phyloP scores from a whole-genome alignment of 129 eudicot species.

The Rutidosis leptorrhynchoides region DNA sequence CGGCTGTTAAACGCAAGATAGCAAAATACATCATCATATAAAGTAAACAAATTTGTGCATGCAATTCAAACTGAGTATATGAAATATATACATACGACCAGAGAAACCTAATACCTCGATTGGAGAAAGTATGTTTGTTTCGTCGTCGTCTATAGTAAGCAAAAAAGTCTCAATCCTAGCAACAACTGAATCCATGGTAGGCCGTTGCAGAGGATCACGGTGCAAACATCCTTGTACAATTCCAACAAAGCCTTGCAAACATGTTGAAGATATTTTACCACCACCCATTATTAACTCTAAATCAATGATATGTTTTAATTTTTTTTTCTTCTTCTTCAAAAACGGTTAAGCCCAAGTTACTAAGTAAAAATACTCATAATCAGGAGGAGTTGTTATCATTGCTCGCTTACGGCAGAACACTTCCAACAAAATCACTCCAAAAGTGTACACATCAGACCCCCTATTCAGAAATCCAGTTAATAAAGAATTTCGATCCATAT shows the following conservation, averaged over 20 bases:
- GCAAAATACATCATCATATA: too few relatives aligned
- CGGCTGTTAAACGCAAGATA: too few relatives aligned
- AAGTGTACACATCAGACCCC: conserved; percentile 22
- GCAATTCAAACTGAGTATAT: too few relatives aligned
- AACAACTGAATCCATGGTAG: not conserved
- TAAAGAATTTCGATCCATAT: conserved; percentile 12
- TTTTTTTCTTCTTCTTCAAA: conserved; percentile 7
- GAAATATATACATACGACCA: too few relatives aligned
- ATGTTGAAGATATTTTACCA: not conserved
- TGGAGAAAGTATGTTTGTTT: too few relatives aligned
- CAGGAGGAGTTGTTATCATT: conserved; percentile 2
- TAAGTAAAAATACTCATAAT: conserved; percentile 3
- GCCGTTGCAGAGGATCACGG: not conserved
- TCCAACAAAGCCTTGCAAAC: not conserved
- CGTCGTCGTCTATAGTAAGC: not conserved
- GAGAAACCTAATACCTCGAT: too few relatives aligned
- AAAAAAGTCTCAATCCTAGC: not conserved
- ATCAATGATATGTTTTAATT: not conserved
- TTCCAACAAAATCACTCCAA: conserved; percentile 19
- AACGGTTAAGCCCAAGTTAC: conserved; percentile 6
- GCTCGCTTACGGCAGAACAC: conserved; percentile 6
- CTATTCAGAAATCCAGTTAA: conserved; percentile 7
- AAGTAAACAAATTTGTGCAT: too few relatives aligned
- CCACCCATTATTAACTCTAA: not conserved
- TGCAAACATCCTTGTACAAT: conserved; percentile 2